Percentiles rank a stretch among this genome's conserved stretches.
These are phyloP conservation scores for Ilex aquifolium DNA, from an alignment of 257 asterid species.

Conservation along the genomic window DNA sequence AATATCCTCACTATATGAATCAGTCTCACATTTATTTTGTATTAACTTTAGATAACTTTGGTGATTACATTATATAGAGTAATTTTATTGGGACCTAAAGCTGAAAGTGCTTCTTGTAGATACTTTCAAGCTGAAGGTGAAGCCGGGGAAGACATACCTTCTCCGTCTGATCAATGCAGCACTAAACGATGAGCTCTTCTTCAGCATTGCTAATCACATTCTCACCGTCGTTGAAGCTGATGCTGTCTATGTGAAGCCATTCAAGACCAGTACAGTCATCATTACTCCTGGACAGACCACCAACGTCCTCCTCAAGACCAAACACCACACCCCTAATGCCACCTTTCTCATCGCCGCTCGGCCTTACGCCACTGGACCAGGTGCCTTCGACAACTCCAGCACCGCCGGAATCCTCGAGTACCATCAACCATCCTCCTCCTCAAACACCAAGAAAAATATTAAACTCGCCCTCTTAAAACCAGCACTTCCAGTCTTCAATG, in stretches of 20 bases:
- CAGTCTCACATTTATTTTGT: too few species aligned
- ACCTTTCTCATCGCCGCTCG: constrained; percentile 44
- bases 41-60: too few species aligned
- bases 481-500: constrained; percentile 25
- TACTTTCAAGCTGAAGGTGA: constrained; percentile 48
- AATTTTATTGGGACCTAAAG: too few species aligned
- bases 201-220: constrained; percentile 52
- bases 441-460: constrained; percentile 4
- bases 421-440: constrained; percentile 13
- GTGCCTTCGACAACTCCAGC: constrained; percentile 52
- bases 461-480: constrained; percentile 28
- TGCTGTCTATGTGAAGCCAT: constrained; percentile 58
- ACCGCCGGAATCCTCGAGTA: constrained; percentile 43
- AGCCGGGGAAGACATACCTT: constrained; percentile 53
- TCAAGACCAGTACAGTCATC: constrained; percentile 32
- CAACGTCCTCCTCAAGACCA: constrained; percentile 42
- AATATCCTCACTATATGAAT: too few species aligned
- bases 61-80: too few species aligned
- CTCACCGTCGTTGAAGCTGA: constrained; percentile 57
- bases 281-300: constrained; percentile 69
- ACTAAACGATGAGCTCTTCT: constrained; percentile 55
- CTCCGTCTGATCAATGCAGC: constrained; percentile 64
- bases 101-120: constrained; percentile 22
- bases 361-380: constrained; percentile 56
- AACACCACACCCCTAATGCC: constrained; percentile 34